A percentile compares a stretch with the other conserved stretches of the same genome.
These are phyloP conservation scores for Coniochaeta ligniaria DNA, from an alignment of 2,329 filamentous ascomycete species.

Conservation along the genomic window DNA sequence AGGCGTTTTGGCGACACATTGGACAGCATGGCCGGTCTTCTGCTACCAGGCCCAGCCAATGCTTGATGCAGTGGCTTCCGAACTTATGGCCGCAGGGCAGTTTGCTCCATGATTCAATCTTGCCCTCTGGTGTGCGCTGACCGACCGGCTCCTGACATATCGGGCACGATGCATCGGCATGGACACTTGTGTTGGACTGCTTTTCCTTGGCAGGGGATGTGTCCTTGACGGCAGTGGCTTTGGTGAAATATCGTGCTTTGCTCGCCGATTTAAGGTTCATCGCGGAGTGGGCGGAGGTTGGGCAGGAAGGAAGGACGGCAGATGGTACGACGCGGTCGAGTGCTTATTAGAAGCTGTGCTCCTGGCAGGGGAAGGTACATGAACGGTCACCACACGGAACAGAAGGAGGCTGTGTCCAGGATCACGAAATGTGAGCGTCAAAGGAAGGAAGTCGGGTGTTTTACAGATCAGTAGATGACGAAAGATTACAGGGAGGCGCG, in stretches of 20 bases:
- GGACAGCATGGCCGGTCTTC: constrained; percentile 29
- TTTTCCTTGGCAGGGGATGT: not conserved
- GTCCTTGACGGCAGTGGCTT: not conserved
- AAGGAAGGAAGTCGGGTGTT: not conserved
- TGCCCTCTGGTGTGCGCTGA: constrained; percentile 25
- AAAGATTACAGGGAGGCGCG: too few species aligned
- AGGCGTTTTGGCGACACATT: constrained; percentile 26
- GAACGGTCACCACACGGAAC: too few species aligned
- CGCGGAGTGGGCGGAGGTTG: not conserved
- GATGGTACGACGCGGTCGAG: not conserved
- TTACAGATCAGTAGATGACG: not conserved
- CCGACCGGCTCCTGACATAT: constrained; percentile 37
- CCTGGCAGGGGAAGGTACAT: not conserved
- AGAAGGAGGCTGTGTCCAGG: not conserved
- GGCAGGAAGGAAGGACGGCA: not conserved
- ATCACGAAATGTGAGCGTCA: not conserved
- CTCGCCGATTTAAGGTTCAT: not conserved
- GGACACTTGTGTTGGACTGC: not conserved
- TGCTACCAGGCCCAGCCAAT: constrained; percentile 29
- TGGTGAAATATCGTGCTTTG: not conserved
- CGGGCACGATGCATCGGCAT: constrained; percentile 20
- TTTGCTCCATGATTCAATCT: constrained; percentile 29
- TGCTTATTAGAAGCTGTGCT: not conserved
- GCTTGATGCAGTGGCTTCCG: constrained; percentile 33
- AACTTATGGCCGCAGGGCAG: constrained; percentile 36